A percentile compares a stretch with the other conserved stretches of the same genome.
phyloP scores from a whole-genome alignment of 2,329 filamentous ascomycete species.

The Oidium heveae region DNA sequence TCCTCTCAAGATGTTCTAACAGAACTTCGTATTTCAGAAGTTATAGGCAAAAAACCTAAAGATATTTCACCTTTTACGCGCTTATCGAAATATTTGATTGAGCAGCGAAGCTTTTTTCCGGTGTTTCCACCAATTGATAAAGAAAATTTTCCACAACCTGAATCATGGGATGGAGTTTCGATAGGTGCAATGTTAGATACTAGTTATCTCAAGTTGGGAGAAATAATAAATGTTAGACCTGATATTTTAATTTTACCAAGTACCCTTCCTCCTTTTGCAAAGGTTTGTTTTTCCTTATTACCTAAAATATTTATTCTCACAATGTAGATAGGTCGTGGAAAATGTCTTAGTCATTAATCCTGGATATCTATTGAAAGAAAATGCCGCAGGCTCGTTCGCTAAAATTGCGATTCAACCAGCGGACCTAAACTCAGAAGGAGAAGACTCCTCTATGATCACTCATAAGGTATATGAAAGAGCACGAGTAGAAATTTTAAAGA shows the following conservation, averaged over 20 bases:
- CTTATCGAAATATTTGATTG: slow-evolving; percentile 53
- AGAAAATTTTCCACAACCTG: slow-evolving; percentile 37
- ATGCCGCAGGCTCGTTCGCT: slow-evolving; percentile 65
- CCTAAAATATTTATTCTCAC: not conserved
- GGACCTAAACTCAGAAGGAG: slow-evolving; percentile 29
- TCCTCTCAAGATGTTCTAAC: slow-evolving; percentile 65
- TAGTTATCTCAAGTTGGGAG: slow-evolving; percentile 65
- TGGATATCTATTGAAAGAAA: slow-evolving; percentile 61
- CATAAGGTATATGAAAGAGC: slow-evolving; percentile 64
- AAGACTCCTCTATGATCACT: slow-evolving; percentile 29
- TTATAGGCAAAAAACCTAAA: slow-evolving; percentile 26
- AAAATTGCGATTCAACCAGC: slow-evolving; percentile 51
- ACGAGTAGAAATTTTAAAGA: slow-evolving; percentile 66
- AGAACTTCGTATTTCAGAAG: slow-evolving; percentile 56
- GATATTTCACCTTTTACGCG: slow-evolving; percentile 25
- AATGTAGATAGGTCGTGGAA: slow-evolving; percentile 47
- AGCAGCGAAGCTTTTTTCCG: slow-evolving; percentile 79
- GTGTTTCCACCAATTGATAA: slow-evolving; percentile 61
- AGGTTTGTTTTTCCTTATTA: slow-evolving; percentile 27
- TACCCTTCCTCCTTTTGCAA: slow-evolving; percentile 62
- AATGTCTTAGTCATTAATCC: slow-evolving; percentile 81
- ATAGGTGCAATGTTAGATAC: slow-evolving; percentile 62
- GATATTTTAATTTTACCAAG: slow-evolving; percentile 72
- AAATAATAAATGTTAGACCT: slow-evolving; percentile 67
- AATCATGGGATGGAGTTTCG: slow-evolving; percentile 29